A percentile compares a stretch with the other conserved stretches of the same genome.
Evolutionary conservation across 805 yeast genomes (phyloP).

Genomic region (Grigorovia humatica): DNA sequence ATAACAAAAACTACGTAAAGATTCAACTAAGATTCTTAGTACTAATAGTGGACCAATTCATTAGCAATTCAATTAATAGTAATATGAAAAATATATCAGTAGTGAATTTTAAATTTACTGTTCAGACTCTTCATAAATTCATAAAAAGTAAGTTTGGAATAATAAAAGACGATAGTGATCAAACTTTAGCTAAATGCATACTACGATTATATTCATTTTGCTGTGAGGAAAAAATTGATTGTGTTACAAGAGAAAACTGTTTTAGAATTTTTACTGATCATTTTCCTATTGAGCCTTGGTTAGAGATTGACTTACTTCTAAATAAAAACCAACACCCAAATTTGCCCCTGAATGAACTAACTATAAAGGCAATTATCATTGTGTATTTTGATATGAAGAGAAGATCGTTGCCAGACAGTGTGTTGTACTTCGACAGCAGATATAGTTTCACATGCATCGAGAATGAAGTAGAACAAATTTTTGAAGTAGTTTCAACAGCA

Average conservation of each 20-base stretch:
- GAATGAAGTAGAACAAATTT: conserved; percentile 2
- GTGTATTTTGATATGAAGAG: conserved; percentile 17
- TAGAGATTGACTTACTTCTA: conserved; percentile 2
- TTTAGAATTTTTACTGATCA: conserved; percentile 8
- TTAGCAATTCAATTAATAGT: conserved; percentile 3
- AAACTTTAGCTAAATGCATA: conserved; percentile 9
- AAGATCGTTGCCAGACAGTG: conserved; percentile 3
- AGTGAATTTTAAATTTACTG: conserved; percentile 13
- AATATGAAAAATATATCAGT: conserved; percentile 5
- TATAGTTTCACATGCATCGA: background rate
- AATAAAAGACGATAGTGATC: conserved; percentile 6
- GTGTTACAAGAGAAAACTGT: conserved; percentile 1
- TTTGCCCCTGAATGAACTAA: conserved; percentile 5
- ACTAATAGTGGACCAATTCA: conserved; percentile 10
- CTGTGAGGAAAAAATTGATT: background rate
- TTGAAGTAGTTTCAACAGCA: conserved; percentile 6
- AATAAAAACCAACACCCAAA: background rate
- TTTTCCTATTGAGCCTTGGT: conserved; percentile 16
- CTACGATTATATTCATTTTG: conserved; percentile 17
- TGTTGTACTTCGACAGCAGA: conserved; percentile 5
- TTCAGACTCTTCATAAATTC: conserved; percentile 10
- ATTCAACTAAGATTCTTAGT: conserved; percentile 13
- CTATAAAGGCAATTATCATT: conserved; percentile 13
- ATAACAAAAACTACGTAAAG: conserved; percentile 2
- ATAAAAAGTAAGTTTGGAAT: conserved; percentile 6